Conservation (phyloP, 176 grass and related monocot species). For the Carex pumila region DNA sequence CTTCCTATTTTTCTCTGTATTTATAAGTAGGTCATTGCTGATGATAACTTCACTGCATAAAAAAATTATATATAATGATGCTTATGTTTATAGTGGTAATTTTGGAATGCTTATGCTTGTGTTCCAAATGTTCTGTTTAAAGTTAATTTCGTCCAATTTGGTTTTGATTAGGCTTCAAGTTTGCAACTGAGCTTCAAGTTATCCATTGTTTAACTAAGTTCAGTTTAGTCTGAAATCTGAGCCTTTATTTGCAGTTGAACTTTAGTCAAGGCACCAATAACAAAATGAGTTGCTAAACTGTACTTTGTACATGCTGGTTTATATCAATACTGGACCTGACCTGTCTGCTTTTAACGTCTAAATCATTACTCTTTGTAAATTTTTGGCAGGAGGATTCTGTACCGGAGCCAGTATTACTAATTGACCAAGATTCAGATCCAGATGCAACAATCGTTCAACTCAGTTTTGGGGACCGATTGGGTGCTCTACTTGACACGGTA, state of each 20-base stretch:
- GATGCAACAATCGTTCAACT: slow-evolving; percentile 85
- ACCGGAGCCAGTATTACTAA: slow-evolving; percentile 70
- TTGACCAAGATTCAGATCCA: slow-evolving; percentile 87
- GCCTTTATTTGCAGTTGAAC: background rate
- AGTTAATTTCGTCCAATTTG: background rate
- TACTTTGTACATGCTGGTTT: background rate
- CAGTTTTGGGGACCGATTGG: slow-evolving; percentile 91
- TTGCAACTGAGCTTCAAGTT: background rate
- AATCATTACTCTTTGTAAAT: background rate
- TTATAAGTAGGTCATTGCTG: background rate
- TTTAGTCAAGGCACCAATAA: background rate
- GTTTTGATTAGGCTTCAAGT: background rate
- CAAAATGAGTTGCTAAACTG: background rate
- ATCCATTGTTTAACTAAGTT: background rate
- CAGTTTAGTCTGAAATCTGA: background rate
- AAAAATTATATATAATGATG: background rate
- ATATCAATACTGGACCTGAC: background rate
- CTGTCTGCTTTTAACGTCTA: background rate
- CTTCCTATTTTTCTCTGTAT: background rate
- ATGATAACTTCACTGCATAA: background rate
- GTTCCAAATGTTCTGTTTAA: background rate
- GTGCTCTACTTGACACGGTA: slow-evolving; percentile 87
- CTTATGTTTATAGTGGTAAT: background rate
- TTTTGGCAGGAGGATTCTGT: slow-evolving; percentile 39
- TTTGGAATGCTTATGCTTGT: background rate